Evolutionary conservation across 2,329 filamentous ascomycete species (phyloP).

Genomic region (Colletotrichum sp.): DNA sequence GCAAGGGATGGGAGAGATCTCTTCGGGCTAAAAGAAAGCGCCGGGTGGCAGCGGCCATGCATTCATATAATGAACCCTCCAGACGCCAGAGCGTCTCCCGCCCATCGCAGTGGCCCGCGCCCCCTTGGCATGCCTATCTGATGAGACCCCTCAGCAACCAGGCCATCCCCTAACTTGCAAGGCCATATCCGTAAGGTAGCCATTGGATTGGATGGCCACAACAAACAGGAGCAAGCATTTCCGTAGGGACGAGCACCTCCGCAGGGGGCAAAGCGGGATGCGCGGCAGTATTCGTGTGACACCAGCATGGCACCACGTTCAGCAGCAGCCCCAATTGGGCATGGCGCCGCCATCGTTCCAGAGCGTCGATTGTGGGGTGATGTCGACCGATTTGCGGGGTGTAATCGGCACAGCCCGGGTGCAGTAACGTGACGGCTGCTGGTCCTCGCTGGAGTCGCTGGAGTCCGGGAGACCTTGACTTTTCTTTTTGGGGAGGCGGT

Average conservation of each 20-base stretch:
- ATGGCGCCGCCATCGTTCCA: conserved; percentile 19
- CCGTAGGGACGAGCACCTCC: background rate
- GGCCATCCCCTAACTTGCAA: background rate
- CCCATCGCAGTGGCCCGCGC: background rate
- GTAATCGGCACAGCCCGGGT: conserved; percentile 20
- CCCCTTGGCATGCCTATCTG: background rate
- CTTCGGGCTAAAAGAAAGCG: background rate
- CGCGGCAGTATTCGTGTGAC: conserved; percentile 14
- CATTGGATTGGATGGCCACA: background rate
- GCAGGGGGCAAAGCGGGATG: conserved; percentile 18
- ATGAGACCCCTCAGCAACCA: conserved; percentile 7
- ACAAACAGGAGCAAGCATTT: background rate
- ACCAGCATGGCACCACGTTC: conserved; percentile 17
- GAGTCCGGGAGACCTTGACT: background rate
- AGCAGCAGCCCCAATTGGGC: conserved; percentile 11
- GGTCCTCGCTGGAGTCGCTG: background rate
- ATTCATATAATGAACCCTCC: conserved; percentile 14
- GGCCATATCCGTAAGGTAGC: background rate
- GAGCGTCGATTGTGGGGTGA: conserved; percentile 21
- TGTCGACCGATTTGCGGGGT: conserved; percentile 20
- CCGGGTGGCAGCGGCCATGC: conserved; percentile 9
- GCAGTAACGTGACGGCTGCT: conserved; percentile 8
- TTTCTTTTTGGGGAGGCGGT: background rate
- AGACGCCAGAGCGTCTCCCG: background rate
- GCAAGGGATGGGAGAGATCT: conserved; percentile 9